Conservation (phyloP, 2,329 filamentous ascomycete species). For the Pseudocercospora macadamiae region DNA sequence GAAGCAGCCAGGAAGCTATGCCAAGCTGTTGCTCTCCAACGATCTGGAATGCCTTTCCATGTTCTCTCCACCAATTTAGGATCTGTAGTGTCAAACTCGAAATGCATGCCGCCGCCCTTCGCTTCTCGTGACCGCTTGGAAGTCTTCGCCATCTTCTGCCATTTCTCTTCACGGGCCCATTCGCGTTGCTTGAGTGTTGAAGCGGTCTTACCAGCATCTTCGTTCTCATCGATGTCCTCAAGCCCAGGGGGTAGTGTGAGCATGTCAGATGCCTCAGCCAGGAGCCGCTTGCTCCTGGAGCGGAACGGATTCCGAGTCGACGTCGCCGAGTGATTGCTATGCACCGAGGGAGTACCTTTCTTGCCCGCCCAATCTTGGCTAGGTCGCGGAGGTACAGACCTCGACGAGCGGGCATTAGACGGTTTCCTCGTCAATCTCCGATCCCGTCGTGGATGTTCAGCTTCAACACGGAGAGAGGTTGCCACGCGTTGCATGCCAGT, state of each 20-base stretch:
- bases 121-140: constrained; percentile 34
- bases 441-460: constrained; percentile 59
- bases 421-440: constrained; percentile 55
- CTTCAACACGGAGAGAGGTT: constrained; percentile 60
- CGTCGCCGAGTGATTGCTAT: constrained; percentile 43
- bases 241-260: constrained; percentile 61
- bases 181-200: constrained; percentile 60
- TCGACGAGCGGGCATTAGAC: constrained; percentile 51
- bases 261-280: constrained; percentile 67
- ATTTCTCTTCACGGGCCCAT: constrained; percentile 66
- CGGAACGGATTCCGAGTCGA: constrained; percentile 47
- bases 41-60: constrained; percentile 97
- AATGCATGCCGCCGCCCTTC: constrained; percentile 63
- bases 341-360: constrained; percentile 43
- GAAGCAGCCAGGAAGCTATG: constrained; percentile 85
- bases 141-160: constrained; percentile 65
- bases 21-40: constrained; percentile 93
- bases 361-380: constrained; percentile 33
- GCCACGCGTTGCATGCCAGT: constrained; percentile 59
- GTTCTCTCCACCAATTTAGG: constrained; percentile 82
- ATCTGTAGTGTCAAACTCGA: constrained; percentile 79
- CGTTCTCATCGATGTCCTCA: constrained; percentile 48
- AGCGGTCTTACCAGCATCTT: constrained; percentile 53
- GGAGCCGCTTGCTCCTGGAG: constrained; percentile 55
- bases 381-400: constrained; percentile 36